Percentiles rank a stretch among this genome's conserved stretches.
phyloP scores from a whole-genome alignment of 2,329 filamentous ascomycete species.

The Cordyceps cateniannulata region DNA sequence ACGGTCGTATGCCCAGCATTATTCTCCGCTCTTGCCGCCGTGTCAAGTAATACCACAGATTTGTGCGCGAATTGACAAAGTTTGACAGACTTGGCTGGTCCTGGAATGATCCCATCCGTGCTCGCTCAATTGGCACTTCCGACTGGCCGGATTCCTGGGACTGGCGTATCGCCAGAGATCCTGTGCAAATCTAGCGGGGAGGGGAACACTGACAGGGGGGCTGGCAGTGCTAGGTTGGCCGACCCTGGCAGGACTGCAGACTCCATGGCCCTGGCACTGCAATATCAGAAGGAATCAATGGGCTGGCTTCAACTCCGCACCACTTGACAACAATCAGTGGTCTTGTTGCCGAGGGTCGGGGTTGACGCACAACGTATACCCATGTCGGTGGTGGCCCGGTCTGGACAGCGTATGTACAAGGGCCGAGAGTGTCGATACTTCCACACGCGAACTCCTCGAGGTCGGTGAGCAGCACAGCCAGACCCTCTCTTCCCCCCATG shows the following conservation, averaged over 20 bases:
- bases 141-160: slow-evolving; percentile 12
- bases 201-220: slow-evolving; percentile 4
- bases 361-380: slow-evolving; percentile 1
- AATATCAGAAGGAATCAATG: slow-evolving; percentile 6
- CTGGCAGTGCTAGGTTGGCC: background rate
- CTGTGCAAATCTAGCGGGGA: slow-evolving; percentile 11
- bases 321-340: background rate
- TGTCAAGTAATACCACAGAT: background rate
- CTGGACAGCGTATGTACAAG: background rate
- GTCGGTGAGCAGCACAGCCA: slow-evolving; percentile 5
- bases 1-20: background rate
- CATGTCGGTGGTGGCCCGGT: slow-evolving; percentile 7
- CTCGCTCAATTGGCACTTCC: slow-evolving; percentile 3
- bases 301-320: background rate
- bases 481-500: background rate
- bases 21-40: background rate
- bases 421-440: background rate
- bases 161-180: slow-evolving; percentile 14
- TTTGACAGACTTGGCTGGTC: background rate
- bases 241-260: background rate
- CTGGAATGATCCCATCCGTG: background rate
- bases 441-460: slow-evolving; percentile 7
- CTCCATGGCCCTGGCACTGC: background rate
- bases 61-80: background rate
- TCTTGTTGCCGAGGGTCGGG: slow-evolving; percentile 4